phyloP scores from a whole-genome alignment of 2,329 filamentous ascomycete species.

The Berkeleyomyces basicola region DNA sequence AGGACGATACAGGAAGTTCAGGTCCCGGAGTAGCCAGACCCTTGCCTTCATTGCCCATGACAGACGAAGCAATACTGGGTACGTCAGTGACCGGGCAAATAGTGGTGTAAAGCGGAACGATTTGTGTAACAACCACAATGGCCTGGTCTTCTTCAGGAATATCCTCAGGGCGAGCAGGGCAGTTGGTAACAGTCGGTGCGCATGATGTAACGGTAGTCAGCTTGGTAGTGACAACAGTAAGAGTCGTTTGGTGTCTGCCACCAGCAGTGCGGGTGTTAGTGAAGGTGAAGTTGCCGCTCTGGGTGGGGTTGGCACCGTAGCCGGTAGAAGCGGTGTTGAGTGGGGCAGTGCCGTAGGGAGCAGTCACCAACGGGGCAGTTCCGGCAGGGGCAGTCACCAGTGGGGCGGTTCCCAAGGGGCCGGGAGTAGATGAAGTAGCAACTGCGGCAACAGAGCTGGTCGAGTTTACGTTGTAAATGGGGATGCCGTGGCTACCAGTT shows the following conservation, averaged over 20 bases:
- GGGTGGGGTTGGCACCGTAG: constrained; percentile 15
- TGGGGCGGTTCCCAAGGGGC: constrained; percentile 12
- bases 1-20: constrained; percentile 11
- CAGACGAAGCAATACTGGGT: constrained; percentile 24
- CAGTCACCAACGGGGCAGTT: neutral
- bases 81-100: constrained; percentile 31
- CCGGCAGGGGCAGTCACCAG: neutral
- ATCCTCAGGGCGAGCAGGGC: constrained; percentile 23
- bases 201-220: constrained; percentile 42
- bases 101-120: constrained; percentile 24
- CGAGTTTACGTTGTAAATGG: neutral
- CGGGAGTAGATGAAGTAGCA: constrained; percentile 18
- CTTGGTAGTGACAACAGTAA: constrained; percentile 37
- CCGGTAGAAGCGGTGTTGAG: constrained; percentile 11
- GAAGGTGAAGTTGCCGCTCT: constrained; percentile 15
- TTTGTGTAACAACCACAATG: constrained; percentile 24
- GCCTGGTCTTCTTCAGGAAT: constrained; percentile 23
- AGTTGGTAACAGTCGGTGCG: constrained; percentile 40
- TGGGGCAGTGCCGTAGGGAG: constrained; percentile 17
- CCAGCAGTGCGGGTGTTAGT: constrained; percentile 15
- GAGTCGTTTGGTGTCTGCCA: constrained; percentile 21
- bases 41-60: constrained; percentile 20
- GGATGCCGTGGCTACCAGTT: too few species aligned
- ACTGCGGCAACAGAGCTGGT: neutral
- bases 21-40: neutral